These are phyloP conservation scores for Mortierella sp. DNA, from an alignment of 371 early-diverging fungal genomes.

Conservation along the genomic window DNA sequence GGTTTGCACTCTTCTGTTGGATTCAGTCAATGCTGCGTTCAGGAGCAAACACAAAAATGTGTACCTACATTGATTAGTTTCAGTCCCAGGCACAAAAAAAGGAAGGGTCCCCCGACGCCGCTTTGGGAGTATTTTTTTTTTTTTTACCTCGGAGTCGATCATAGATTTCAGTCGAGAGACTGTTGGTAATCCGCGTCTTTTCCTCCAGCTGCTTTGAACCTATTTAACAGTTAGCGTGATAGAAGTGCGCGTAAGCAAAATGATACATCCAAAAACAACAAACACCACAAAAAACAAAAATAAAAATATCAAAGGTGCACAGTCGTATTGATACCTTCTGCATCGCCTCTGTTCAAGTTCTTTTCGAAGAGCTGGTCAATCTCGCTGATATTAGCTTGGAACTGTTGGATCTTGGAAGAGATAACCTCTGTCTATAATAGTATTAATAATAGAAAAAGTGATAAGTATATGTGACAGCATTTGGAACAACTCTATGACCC, in stretches of 20 bases:
- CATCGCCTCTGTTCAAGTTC: slow-evolving; percentile 21
- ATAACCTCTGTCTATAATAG: slow-evolving; percentile 55
- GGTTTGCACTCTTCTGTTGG: slow-evolving; percentile 35
- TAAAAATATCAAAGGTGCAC: too few species aligned
- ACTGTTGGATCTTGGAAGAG: slow-evolving; percentile 43
- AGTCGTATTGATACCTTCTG: slow-evolving; percentile 27
- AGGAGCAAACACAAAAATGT: too few species aligned
- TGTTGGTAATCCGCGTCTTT: slow-evolving; percentile 25
- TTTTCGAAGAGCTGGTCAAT: slow-evolving; percentile 33
- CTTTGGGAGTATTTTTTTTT: too few species aligned
- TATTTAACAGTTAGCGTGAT: slow-evolving; percentile 5
- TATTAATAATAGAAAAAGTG: too few species aligned
- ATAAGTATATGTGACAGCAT: not conserved
- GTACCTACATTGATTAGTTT: not conserved
- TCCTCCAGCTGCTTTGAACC: slow-evolving; percentile 29
- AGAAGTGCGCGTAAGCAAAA: not conserved
- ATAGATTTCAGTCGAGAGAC: slow-evolving; percentile 44
- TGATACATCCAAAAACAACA: not conserved
- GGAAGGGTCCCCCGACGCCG: not conserved
- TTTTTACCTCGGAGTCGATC: slow-evolving; percentile 50
- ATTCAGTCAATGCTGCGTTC: slow-evolving; percentile 31
- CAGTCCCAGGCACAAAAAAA: not conserved
- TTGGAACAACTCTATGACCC: too few species aligned
- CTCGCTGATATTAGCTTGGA: slow-evolving; percentile 37
- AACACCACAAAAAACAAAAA: not conserved